Evolutionary conservation across 768 basidiomycete genomes (phyloP).

Genomic region (Trametes cinnabarina): DNA sequence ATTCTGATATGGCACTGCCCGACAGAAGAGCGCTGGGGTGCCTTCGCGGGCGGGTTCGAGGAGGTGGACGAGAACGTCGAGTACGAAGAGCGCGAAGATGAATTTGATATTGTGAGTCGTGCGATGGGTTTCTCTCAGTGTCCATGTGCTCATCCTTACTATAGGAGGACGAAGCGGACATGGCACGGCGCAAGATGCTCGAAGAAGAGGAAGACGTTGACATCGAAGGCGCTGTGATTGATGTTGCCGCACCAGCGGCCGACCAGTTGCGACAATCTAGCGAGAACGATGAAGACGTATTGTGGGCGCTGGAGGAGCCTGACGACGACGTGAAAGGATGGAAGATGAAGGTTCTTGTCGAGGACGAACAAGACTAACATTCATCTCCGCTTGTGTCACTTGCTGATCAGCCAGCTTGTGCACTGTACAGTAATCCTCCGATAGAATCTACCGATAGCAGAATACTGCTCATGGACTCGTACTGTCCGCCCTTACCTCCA

Average conservation of each 20-base stretch:
- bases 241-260: constrained; percentile 12
- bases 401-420: no score
- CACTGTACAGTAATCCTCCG: no score
- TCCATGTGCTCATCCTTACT: neutral
- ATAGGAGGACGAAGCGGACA: constrained; percentile 85
- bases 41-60: constrained; percentile 97
- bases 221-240: constrained; percentile 26
- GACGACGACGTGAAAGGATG: constrained; percentile 70
- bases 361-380: constrained; percentile 47
- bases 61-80: constrained; percentile 97
- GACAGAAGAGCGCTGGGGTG: constrained; percentile 87
- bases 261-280: constrained; percentile 24
- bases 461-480: no score
- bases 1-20: constrained; percentile 85
- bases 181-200: constrained; percentile 72
- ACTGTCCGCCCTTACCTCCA: no score
- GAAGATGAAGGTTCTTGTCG: constrained; percentile 66
- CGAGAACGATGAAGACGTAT: constrained; percentile 57
- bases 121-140: constrained; percentile 10
- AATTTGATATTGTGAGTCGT: constrained; percentile 85
- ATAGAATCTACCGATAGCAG: no score
- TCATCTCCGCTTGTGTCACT: no score
- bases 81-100: constrained; percentile 94
- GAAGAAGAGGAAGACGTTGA: constrained; percentile 75
- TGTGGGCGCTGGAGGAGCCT: constrained; percentile 78